Base-by-base conservation (phyloP, 495 filamentous ascomycete species). In the Daldinia caldariorum region DNA sequence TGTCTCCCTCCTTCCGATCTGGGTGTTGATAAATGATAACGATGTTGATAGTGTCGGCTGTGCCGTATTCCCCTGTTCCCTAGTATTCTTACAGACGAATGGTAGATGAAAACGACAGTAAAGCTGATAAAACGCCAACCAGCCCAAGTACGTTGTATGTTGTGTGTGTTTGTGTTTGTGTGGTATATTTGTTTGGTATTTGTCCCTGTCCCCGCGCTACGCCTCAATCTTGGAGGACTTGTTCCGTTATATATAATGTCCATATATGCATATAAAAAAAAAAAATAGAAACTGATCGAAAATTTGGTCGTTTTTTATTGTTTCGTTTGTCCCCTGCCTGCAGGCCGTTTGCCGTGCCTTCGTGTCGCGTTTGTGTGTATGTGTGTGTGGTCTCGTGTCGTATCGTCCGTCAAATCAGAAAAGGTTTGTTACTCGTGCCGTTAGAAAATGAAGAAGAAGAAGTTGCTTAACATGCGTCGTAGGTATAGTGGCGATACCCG, bases 161-260 rank as follows among this genome's bases (percentile, higher is more conserved):
- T 26, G 12, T 22, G 22, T 20, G 3, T n/a, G 38, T 41, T n/a
- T 41, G 13, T n/a, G n/a, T 45, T 26, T 26, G 43, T 22, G 22
- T 22, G 18, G 20, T 47, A 20, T 8, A n/a, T 45, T 26, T 26
- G 43, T 22, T 47, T 22, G 18, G 20, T 47, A 20, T 8, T 47
- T 45, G 18, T 32, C 6, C n/a, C 9, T 32, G 49, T 53, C 49
- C 49, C 49, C 49, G 22, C 49, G 49, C 49, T 47, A 20, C 5
- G 22, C 49, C 49, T 53, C 49, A 53, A 53, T 53, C 49, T 53
- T 53, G 49, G 49, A 53, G 49, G 49, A 53, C 49, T 29, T n/a
- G 49, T 53, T 32, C 26, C 49, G 49, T 32, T 32, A 47, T 47
- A 22, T 47, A 47, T 47, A 47, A 22, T 12, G 20, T 47, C 43